Percentiles rank a stretch among this genome's conserved stretches.
These are phyloP conservation scores for Macrocybe gigantea DNA, from an alignment of 768 basidiomycete species.

Conservation along the genomic window DNA sequence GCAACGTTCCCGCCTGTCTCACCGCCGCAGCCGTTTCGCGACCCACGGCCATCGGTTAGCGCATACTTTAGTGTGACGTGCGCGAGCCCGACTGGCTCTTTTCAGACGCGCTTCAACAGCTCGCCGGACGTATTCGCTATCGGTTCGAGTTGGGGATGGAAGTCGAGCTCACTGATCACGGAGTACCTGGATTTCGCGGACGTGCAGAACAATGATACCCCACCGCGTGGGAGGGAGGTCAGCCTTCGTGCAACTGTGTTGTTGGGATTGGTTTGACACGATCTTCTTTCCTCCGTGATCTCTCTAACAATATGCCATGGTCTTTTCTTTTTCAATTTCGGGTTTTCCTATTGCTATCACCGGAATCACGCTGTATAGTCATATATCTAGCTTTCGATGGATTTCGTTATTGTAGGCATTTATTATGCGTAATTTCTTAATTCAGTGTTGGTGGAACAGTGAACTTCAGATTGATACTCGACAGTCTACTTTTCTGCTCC, in stretches of 20 bases:
- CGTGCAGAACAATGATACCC: constrained; percentile 10
- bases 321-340: constrained; percentile 1
- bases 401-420: constrained; percentile 6
- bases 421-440: background rate
- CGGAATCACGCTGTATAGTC: background rate
- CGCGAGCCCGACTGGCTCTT: constrained; percentile 73
- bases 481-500: too few species aligned
- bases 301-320: background rate
- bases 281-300: background rate
- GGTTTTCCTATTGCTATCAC: background rate
- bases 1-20: constrained; percentile 38
- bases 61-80: constrained; percentile 86
- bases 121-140: constrained; percentile 81
- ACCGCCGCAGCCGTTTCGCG: constrained; percentile 68
- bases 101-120: constrained; percentile 78
- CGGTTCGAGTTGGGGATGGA: constrained; percentile 94
- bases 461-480: too few species aligned
- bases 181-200: constrained; percentile 40
- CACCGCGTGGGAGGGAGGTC: constrained; percentile 33
- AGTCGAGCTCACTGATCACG: constrained; percentile 45
- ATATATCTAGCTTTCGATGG: constrained; percentile 8
- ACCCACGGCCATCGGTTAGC: constrained; percentile 62
- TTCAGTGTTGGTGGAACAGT: too few species aligned
- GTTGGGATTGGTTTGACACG: constrained; percentile 59
- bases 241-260: constrained; percentile 79